Base-by-base conservation (phyloP, 257 asterid species). In the Salvia splendens region DNA sequence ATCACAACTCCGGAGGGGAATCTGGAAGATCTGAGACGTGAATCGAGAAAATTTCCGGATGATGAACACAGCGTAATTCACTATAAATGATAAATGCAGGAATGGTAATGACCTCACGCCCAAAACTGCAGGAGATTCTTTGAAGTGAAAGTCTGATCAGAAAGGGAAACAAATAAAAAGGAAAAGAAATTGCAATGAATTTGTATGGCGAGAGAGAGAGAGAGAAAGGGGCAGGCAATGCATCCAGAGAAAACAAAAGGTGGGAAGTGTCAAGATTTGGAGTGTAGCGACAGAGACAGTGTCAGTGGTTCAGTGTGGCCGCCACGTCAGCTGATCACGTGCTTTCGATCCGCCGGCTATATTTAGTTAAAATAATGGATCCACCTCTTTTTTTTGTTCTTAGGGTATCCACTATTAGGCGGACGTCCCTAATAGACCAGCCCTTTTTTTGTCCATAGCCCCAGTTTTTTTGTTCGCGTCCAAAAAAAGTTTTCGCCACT, bases 11-110 rank as follows among this genome's bases (percentile, higher is more conserved):
- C 35, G 38, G 36, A 46, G 45, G 1, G 7, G 6, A 66, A 69
- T 64, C 83, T 67, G 14, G 71, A 52, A 80, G 88, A 86, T 79
- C 92, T 79, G 77, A 33, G 14, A 5, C 53, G 43, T 10, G 9
- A 49, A 14, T 0, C 24, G 20, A 49, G 4, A 51, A n/a, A 54
- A 4, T 0, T 9, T 15, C 12, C 7, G 16, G 38, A 33, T 24
- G 30, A 24, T 1, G 30, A 24, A 24, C 30, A 2, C 30, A 24
- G 3, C 30, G 30, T 24, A 24, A 24, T 24, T 24, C 30, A 24
- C 30, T 1, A 32, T 47, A 36, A 47, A 67, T 28, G 2, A 17
- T 8, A 72, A 61, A 67, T 60, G 81, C 78, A 72, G 78, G 20
- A 33, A 4, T 10, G 30, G 9, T 14, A 46, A 16, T 57, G 66